A percentile compares a stretch with the other conserved stretches of the same genome.
Conservation (phyloP, 2,329 filamentous ascomycete genomes). For the Trichoderma sp. region DNA sequence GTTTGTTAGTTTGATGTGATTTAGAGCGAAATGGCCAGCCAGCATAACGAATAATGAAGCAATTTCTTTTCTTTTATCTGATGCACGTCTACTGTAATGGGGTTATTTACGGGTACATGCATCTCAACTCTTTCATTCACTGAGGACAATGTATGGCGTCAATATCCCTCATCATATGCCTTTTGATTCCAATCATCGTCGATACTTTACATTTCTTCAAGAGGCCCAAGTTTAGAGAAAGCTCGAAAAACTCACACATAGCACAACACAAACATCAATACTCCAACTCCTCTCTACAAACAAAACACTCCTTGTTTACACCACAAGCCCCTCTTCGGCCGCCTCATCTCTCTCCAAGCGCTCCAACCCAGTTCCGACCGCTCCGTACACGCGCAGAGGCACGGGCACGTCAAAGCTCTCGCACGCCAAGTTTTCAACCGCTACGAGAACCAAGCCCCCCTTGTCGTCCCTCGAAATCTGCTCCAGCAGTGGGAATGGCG, state of each 20-base stretch:
- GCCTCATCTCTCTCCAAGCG: constrained; percentile 54
- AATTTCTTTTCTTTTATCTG: neutral
- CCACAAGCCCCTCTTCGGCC: constrained; percentile 44
- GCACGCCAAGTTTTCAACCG: constrained; percentile 72
- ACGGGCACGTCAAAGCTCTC: constrained; percentile 91
- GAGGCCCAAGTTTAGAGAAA: neutral
- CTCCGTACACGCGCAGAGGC: constrained; percentile 76
- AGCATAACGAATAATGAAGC: neutral
- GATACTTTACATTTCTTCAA: neutral
- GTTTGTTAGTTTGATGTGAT: neutral
- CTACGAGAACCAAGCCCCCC: constrained; percentile 69
- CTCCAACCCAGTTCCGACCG: constrained; percentile 56
- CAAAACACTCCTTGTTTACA: constrained; percentile 27
- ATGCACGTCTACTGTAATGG: neutral
- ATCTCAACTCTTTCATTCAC: neutral
- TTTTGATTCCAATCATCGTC: neutral
- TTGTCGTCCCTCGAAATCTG: constrained; percentile 76
- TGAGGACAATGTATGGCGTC: neutral
- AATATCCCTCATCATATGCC: neutral
- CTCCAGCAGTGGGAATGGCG: constrained; percentile 62
- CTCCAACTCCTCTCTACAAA: neutral
- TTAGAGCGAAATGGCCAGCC: neutral
- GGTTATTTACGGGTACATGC: neutral
- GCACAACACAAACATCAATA: neutral
- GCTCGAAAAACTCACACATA: neutral